Percentiles rank a stretch among this genome's conserved stretches.
Evolutionary conservation across 352 stramenopile species (phyloP).

Genomic region (Peronospora tabacina): DNA sequence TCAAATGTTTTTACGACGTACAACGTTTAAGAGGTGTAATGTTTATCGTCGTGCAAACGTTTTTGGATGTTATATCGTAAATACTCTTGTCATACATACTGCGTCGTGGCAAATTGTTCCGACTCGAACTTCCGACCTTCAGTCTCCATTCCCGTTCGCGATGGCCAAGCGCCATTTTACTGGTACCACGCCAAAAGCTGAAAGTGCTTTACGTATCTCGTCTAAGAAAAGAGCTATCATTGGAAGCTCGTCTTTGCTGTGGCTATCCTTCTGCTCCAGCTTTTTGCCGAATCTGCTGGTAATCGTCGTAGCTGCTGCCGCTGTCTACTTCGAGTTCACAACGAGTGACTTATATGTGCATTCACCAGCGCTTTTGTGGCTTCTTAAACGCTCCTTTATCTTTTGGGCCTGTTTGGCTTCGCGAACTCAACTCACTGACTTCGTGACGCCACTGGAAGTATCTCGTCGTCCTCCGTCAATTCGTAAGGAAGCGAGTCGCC

Average conservation of each 20-base stretch:
- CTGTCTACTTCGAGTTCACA: conserved; percentile 49
- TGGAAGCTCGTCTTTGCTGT: conserved; percentile 4
- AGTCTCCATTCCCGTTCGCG: conserved; percentile 6
- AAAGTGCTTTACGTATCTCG: not conserved
- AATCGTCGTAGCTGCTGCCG: conserved; percentile 29
- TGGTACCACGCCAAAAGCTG: conserved; percentile 1
- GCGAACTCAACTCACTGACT: conserved; percentile 35
- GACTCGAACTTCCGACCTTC: conserved; percentile 21
- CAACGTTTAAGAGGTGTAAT: too few relatives aligned
- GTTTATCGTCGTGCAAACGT: too few relatives aligned
- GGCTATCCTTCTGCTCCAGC: conserved; percentile 18
- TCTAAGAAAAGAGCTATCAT: conserved; percentile 4
- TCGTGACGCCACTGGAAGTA: conserved; percentile 33
- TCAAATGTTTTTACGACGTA: too few relatives aligned
- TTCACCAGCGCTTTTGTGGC: conserved; percentile 33
- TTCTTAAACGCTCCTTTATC: conserved; percentile 54
- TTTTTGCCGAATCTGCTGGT: conserved; percentile 39
- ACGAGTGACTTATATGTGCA: conserved; percentile 41
- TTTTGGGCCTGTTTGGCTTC: conserved; percentile 50
- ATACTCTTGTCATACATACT: too few relatives aligned
- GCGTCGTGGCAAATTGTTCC: conserved; percentile 14
- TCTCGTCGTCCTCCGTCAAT: conserved; percentile 32
- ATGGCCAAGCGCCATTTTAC: conserved; percentile 17
- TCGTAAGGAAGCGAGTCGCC: conserved; percentile 19
- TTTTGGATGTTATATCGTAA: too few relatives aligned